Evolutionary conservation across 1,284 basidiomycete species (phyloP), one percentile per base, ranked within the genome.

Genomic region (Kalmanozyma brasiliensis): DNA sequence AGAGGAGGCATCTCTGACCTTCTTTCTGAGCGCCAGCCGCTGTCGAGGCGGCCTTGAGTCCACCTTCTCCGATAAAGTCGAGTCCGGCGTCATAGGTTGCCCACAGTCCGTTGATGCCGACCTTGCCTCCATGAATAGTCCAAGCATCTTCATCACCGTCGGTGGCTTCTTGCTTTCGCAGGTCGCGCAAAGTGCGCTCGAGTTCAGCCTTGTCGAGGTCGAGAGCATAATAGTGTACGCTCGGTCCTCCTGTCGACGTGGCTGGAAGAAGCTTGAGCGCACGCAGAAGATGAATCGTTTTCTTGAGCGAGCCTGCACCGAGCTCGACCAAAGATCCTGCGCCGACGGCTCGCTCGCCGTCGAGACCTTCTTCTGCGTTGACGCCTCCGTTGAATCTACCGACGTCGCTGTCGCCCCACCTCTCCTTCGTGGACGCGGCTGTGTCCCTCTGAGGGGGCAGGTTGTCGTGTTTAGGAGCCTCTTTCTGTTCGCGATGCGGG

Each of bases 201-300:
- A 98, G 88, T 80, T 97, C 93, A 49, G 87, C 87, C 72, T 90
- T 86, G 82, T 95, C 93, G 24, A 98, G 88, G 79, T 98, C 95
- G 49, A 98, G 89, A 13, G 94, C 93, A 84, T 92, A 94, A 83
- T 96, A 98, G 1, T 89, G 91, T 77, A 91, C 88, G 10, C 88
- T 87, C 1, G 88, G 84, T 16, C 59, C 82, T 62, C 80, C 48
- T 8, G 77, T 78, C 24, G 55, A 19, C 43, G 49, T 38, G 9
- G 51, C 63, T 52, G 61, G 67, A 52, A 61, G 75, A 69, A 49
- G 73, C 84, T 83, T 87, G 34, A 97, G 85, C 1, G 91, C 91
- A 17, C 85, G 85, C 29, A 98, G 86, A 51, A 98, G 86, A 80
- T 91, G 89, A 5, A 91, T 92, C 1, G 94, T 97, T 86, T 78